A percentile compares a stretch with the other conserved stretches of the same genome.
These are phyloP conservation scores for Calonectria pauciramosa DNA, from an alignment of 2,329 filamentous ascomycete genomes.

Conservation along the genomic window DNA sequence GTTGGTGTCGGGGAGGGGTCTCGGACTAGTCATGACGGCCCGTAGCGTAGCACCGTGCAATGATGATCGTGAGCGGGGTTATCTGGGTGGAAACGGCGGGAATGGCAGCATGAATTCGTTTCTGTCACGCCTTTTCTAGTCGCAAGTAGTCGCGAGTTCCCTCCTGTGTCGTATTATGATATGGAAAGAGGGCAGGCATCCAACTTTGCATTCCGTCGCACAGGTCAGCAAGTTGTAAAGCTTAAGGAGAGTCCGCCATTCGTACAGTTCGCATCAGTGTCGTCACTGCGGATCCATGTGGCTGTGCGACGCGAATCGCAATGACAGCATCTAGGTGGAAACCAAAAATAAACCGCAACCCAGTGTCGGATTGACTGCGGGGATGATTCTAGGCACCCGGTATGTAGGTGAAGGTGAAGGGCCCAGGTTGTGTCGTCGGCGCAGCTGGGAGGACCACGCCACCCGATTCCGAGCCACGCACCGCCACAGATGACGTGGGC, in stretches of 20 bases:
- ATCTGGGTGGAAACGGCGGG: slow-evolving; percentile 30
- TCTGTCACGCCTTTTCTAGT: not conserved
- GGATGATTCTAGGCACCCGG: slow-evolving; percentile 10
- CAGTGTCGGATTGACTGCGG: not conserved
- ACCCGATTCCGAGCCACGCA: slow-evolving; percentile 38
- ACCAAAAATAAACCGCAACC: not conserved
- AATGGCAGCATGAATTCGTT: slow-evolving; percentile 21
- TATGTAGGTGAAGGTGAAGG: slow-evolving; percentile 16
- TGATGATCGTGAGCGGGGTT: slow-evolving; percentile 21
- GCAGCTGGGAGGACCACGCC: slow-evolving; percentile 35
- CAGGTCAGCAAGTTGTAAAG: not conserved
- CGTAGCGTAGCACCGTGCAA: slow-evolving; percentile 20
- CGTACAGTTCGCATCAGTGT: slow-evolving; percentile 36
- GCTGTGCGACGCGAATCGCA: slow-evolving; percentile 34
- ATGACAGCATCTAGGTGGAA: not conserved
- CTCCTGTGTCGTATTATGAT: not conserved
- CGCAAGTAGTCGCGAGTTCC: not conserved
- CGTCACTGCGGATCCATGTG: slow-evolving; percentile 42
- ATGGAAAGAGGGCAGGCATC: not conserved
- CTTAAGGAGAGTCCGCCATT: slow-evolving; percentile 6
- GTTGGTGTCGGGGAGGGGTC: slow-evolving; percentile 13
- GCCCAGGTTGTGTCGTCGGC: slow-evolving; percentile 29
- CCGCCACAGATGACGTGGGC: slow-evolving; percentile 46
- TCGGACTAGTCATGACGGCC: slow-evolving; percentile 31
- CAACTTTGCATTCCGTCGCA: not conserved